phyloP scores from a whole-genome alignment of 495 filamentous ascomycete genomes.

The Hyaloscypha hepaticicola region DNA sequence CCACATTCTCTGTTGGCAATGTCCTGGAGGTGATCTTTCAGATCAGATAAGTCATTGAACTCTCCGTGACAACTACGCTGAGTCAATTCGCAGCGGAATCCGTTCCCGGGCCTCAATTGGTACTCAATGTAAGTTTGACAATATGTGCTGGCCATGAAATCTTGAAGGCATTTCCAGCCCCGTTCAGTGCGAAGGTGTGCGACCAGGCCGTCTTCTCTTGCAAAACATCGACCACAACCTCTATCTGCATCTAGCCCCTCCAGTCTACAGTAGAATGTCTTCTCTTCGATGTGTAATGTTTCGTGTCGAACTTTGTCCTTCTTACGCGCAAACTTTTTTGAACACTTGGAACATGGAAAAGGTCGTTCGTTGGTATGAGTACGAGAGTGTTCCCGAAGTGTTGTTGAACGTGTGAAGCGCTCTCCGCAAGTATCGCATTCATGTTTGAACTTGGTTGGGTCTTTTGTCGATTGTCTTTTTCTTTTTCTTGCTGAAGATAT shows the following conservation, averaged over 20 bases:
- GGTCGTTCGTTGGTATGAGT: slow-evolving; percentile 5
- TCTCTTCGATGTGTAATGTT: not conserved
- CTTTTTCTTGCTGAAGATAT: too few relatives aligned
- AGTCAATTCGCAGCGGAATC: too few relatives aligned
- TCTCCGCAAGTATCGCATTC: slow-evolving; percentile 5
- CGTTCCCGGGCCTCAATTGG: too few relatives aligned
- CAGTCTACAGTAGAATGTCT: not conserved
- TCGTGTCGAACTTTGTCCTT: slow-evolving; percentile 4
- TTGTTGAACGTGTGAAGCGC: slow-evolving; percentile 6
- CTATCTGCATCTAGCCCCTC: not conserved
- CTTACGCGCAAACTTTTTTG: not conserved
- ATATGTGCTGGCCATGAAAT: too few relatives aligned
- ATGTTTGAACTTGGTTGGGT: not conserved
- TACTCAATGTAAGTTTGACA: too few relatives aligned
- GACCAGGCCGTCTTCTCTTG: slow-evolving; percentile 2
- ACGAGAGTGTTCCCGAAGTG: slow-evolving; percentile 11
- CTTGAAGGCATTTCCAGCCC: slow-evolving; percentile 2
- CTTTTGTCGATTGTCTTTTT: not conserved
- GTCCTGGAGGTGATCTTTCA: too few relatives aligned
- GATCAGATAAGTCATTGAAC: too few relatives aligned
- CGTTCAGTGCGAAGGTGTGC: not conserved
- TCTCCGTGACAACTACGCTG: too few relatives aligned
- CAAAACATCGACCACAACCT: not conserved
- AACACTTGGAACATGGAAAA: not conserved
- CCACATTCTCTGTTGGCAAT: too few relatives aligned